Conservation (phyloP, 768 basidiomycete species). For the Phaeolepiota aurea region DNA sequence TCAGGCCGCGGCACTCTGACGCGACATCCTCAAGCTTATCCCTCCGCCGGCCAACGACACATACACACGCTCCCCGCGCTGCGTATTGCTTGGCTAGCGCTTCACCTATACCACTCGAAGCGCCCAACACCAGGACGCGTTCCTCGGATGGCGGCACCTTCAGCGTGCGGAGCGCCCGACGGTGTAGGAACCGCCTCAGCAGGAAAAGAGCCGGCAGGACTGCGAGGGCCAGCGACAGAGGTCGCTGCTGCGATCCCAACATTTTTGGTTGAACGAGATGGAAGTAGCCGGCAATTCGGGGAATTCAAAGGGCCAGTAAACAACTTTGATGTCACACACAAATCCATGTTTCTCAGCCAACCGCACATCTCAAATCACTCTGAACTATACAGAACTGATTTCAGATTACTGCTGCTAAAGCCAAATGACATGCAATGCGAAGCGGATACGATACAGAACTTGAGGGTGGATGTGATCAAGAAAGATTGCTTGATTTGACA, state of each 20-base stretch:
- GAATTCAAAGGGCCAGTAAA: no score
- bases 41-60: constrained; percentile 62
- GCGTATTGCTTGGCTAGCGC: constrained; percentile 66
- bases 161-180: constrained; percentile 17
- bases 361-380: no score
- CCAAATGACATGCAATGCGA: no score
- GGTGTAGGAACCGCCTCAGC: background rate
- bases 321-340: background rate
- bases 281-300: no score
- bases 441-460: no score
- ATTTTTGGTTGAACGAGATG: no score
- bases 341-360: no score
- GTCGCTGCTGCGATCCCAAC: background rate
- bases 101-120: constrained; percentile 76
- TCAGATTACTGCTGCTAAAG: no score
- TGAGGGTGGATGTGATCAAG: no score
- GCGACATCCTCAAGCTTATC: constrained; percentile 48
- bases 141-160: constrained; percentile 41
- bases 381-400: no score
- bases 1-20: constrained; percentile 40
- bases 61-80: constrained; percentile 64
- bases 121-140: constrained; percentile 76
- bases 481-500: no score
- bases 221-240: background rate
- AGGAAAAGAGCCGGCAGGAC: background rate